Percentiles rank a stretch among this genome's conserved stretches.
Conservation (phyloP, 2,329 filamentous ascomycete species). For the Grosmannia clavigera region DNA sequence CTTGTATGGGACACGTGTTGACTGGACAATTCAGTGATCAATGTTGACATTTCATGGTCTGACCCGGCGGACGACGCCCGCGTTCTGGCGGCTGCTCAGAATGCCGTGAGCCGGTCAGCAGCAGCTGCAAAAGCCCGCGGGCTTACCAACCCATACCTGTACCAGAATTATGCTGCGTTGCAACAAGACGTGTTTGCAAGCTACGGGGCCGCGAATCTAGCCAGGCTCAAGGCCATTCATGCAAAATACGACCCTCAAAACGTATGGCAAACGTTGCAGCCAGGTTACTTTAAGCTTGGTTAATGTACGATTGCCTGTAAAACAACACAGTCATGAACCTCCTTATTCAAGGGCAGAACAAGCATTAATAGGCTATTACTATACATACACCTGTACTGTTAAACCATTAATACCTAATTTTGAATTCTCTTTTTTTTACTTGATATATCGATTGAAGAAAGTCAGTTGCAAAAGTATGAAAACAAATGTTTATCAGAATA, state of each 20-base stretch:
- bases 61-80: constrained; percentile 17
- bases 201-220: constrained; percentile 26
- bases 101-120: constrained; percentile 16
- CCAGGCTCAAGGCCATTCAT: constrained; percentile 17
- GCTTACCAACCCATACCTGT: constrained; percentile 21
- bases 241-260: constrained; percentile 21
- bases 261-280: constrained; percentile 22
- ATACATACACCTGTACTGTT: too few relatives aligned
- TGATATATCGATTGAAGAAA: too few relatives aligned
- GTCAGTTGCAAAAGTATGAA: too few relatives aligned
- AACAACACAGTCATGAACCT: neutral
- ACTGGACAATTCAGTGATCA: neutral
- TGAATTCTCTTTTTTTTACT: too few relatives aligned
- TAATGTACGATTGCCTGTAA: neutral
- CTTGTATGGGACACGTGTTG: neutral
- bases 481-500: too few relatives aligned
- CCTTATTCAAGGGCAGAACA: neutral
- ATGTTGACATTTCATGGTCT: constrained; percentile 16
- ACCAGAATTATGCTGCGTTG: constrained; percentile 31
- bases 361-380: neutral
- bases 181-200: constrained; percentile 25
- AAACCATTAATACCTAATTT: too few relatives aligned
- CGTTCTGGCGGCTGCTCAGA: constrained; percentile 14
- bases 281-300: constrained; percentile 17
- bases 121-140: constrained; percentile 17